phyloP scores from a whole-genome alignment of 257 asterid species.

The Ilex aquifolium region DNA sequence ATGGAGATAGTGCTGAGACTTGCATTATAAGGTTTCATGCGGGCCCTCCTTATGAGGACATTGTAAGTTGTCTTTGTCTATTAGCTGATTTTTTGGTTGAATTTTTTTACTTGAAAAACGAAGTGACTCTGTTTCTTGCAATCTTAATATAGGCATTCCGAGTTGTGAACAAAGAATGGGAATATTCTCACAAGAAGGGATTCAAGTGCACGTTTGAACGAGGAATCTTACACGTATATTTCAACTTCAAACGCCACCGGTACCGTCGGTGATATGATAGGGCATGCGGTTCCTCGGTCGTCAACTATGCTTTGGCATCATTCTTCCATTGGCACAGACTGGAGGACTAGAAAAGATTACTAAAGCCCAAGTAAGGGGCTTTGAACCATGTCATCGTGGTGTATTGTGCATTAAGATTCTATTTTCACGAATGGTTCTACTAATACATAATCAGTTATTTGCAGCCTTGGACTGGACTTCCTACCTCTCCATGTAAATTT shows the following conservation, averaged over 20 bases:
- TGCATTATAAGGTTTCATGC: constrained; percentile 80
- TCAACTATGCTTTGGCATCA: too few relatives aligned
- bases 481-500: too few relatives aligned
- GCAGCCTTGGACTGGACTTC: too few relatives aligned
- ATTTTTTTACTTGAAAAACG: neutral
- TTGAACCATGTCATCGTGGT: too few relatives aligned
- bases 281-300: too few relatives aligned
- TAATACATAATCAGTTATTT: too few relatives aligned
- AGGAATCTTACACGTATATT: constrained; percentile 69
- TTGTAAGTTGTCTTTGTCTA: constrained; percentile 29
- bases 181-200: constrained; percentile 82
- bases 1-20: constrained; percentile 71
- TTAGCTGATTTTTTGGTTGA: neutral
- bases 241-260: constrained; percentile 80
- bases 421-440: too few relatives aligned
- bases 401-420: too few relatives aligned
- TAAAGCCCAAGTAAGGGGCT: too few relatives aligned
- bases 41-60: constrained; percentile 89
- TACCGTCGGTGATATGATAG: constrained; percentile 73
- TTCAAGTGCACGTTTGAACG: constrained; percentile 73
- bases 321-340: too few relatives aligned
- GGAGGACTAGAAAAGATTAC: too few relatives aligned
- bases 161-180: constrained; percentile 84
- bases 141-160: constrained; percentile 50
- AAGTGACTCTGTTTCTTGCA: neutral